Evolutionary conservation across 2,329 filamentous ascomycete species (phyloP), one percentile per base, ranked within the genome.

Genomic region (Colletotrichum endophyticum): DNA sequence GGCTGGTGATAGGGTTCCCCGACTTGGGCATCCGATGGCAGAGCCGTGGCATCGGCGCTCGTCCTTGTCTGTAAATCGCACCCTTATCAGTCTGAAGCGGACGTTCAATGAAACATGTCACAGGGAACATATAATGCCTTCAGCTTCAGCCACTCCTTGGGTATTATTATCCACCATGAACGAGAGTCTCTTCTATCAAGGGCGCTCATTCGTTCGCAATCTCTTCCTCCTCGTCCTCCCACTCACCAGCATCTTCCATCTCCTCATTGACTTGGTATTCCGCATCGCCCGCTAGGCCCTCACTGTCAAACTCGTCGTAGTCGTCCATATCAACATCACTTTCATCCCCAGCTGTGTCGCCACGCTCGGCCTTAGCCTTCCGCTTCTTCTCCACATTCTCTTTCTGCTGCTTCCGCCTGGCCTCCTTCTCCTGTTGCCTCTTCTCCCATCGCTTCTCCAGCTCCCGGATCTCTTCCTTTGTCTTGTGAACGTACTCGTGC

Each of bases 401-500:
- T 84, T 92, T 96, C 83, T 99, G 97, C 80, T 95, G 90, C 83
- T 93, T 93, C 86, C 92, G 94, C 79, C 97, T 90, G 72, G 92
- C 92, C 73, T 96, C 96, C 88, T 98, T 98, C 84, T 97, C 95
- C 81, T 93, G 92, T 73, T 91, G 90, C 81, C 92, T 91, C 86
- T 94, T 87, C 79, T 96, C 94, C 95, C 97, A 99, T 79, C 92
- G 91, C 87, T 93, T 92, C 80, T 99, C 96, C 80, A 98, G 86
- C 78, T 94, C 92, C 82, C 93, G 91, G 73, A 95, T 87, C 84
- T 99, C 96, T 22, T 92, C 90, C 80, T 92, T 92, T 8, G 92
- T 92, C 89, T 99, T 99, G 83, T 94, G 92, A 70, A 99, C 93
- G 83, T 95, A 98, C 83, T 98, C 96, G 84, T 99, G 97, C 97